Evolutionary conservation across 495 filamentous ascomycete species (phyloP).

Genomic region (Pyrenula massariospora): DNA sequence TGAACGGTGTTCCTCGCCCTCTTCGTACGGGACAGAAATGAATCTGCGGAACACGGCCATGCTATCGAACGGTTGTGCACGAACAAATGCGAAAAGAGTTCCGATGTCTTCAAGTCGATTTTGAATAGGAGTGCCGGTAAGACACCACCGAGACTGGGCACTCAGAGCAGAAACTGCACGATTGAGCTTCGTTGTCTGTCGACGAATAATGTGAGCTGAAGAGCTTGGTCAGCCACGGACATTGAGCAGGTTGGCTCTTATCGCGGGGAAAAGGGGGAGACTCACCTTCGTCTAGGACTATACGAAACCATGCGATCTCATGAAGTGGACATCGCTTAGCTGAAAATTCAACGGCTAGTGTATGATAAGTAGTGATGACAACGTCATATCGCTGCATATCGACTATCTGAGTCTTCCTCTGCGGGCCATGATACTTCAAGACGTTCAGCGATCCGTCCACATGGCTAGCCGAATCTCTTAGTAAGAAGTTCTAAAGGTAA

Average conservation of each 20-base stretch:
- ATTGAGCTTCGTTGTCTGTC: constrained; percentile 9
- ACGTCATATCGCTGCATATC: constrained; percentile 4
- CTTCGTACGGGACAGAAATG: constrained; percentile 7
- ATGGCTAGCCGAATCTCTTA: neutral
- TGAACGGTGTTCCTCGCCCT: neutral
- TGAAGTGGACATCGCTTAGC: constrained; percentile 3
- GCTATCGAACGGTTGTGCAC: constrained; percentile 6
- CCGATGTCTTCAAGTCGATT: constrained; percentile 12
- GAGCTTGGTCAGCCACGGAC: neutral
- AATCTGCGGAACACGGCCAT: constrained; percentile 4
- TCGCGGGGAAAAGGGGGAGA: neutral
- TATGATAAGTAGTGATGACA: constrained; percentile 10
- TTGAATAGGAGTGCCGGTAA: constrained; percentile 16
- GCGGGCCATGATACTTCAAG: constrained; percentile 4
- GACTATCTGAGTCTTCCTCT: neutral
- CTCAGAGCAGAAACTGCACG: constrained; percentile 4
- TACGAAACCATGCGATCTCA: constrained; percentile 1
- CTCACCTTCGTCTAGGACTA: constrained; percentile 8
- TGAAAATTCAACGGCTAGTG: constrained; percentile 4
- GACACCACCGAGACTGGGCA: constrained; percentile 11
- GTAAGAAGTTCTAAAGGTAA: too few species aligned
- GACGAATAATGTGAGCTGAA: constrained; percentile 13
- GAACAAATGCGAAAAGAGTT: constrained; percentile 10
- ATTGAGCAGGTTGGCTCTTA: neutral
- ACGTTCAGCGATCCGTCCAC: constrained; percentile 1